A percentile compares a stretch with the other conserved stretches of the same genome.
Evolutionary conservation across 2,329 filamentous ascomycete genomes (phyloP).

Genomic region (Cordyceps fumosorosea): DNA sequence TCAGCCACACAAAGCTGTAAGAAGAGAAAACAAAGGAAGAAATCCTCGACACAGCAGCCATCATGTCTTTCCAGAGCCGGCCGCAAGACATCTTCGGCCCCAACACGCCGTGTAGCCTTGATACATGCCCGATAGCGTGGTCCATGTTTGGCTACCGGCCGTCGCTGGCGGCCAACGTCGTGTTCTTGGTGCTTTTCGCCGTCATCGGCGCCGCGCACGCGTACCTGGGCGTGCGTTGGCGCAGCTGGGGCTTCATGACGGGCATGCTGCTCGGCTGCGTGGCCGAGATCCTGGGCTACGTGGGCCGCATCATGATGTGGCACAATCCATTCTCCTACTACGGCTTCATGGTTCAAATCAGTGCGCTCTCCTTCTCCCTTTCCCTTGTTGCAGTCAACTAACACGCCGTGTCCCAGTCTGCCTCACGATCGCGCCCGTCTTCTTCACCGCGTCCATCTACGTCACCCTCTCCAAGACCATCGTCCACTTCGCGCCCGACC

Average conservation of each 20-base stretch:
- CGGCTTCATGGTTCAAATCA: conserved; percentile 61
- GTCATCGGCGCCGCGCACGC: conserved; percentile 34
- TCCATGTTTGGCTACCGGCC: conserved; percentile 51
- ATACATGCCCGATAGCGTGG: conserved; percentile 38
- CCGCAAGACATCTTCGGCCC: conserved; percentile 31
- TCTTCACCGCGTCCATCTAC: conserved; percentile 58
- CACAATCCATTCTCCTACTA: conserved; percentile 51
- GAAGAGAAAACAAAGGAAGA: neutral
- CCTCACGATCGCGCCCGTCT: conserved; percentile 44
- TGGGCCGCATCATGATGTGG: conserved; percentile 50
- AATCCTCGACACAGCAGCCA: neutral
- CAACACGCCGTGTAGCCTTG: conserved; percentile 40
- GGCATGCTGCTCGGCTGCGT: conserved; percentile 51
- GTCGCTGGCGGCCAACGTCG: conserved; percentile 44
- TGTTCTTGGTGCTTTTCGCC: conserved; percentile 45
- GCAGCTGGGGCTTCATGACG: conserved; percentile 40
- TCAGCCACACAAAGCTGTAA: neutral
- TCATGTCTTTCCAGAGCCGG: neutral
- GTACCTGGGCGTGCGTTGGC: conserved; percentile 40
- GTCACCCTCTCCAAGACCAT: conserved; percentile 47
- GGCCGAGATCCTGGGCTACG: conserved; percentile 56
- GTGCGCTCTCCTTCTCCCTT: conserved; percentile 25
- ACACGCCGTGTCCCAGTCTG: conserved; percentile 33
- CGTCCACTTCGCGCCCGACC: conserved; percentile 30
- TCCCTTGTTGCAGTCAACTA: neutral